Conservation (phyloP, 2,329 filamentous ascomycete species). For the Colletotrichum aenigma region DNA sequence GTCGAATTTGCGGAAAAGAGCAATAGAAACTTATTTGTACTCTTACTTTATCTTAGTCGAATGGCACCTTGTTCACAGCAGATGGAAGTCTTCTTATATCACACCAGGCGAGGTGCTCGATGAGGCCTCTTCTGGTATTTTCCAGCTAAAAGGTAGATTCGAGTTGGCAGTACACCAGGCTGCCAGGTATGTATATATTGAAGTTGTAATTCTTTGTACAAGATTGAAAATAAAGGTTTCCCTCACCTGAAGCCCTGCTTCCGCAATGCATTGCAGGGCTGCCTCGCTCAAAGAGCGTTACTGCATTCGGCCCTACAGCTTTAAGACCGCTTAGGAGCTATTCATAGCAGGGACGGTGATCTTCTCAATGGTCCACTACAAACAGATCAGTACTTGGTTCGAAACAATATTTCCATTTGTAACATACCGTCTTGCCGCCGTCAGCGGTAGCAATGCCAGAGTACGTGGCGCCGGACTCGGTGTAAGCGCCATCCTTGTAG, state of each 20-base stretch:
- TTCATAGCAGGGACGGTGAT: not conserved
- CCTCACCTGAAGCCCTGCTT: not conserved
- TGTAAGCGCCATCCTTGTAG: not conserved
- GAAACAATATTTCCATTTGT: accelerated
- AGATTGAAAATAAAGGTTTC: not conserved
- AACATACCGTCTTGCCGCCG: not conserved
- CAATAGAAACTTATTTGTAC: accelerated
- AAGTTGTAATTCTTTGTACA: not conserved
- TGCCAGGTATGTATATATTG: not conserved
- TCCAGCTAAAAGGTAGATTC: accelerated
- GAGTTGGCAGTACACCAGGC: not conserved
- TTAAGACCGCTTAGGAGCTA: not conserved
- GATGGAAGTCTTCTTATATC: not conserved
- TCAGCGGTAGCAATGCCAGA: not conserved
- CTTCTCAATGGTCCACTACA: not conserved
- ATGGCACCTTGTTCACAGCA: not conserved
- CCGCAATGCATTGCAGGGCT: not conserved
- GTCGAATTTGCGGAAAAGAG: accelerated
- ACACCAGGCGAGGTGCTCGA: not conserved
- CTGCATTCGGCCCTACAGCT: not conserved
- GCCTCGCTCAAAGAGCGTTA: not conserved
- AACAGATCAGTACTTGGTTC: not conserved
- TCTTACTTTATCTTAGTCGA: not conserved
- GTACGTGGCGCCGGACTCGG: not conserved
- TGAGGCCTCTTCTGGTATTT: not conserved